Percentiles rank a stretch among this genome's conserved stretches.
phyloP scores from a whole-genome alignment of 2,329 filamentous ascomycete species.

The Aspergillus ruber region DNA sequence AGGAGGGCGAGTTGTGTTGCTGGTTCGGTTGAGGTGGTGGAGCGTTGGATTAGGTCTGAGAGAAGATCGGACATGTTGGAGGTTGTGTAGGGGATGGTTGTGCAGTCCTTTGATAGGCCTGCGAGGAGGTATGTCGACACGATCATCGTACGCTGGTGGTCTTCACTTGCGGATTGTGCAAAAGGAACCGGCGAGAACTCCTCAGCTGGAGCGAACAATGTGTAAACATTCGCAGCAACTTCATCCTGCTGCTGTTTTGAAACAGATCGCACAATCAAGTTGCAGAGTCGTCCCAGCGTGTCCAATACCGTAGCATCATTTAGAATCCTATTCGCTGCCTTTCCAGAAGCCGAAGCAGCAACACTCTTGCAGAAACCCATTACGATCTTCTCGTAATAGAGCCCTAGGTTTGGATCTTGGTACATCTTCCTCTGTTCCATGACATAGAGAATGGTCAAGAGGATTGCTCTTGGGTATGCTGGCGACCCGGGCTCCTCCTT shows the following conservation, averaged over 20 bases:
- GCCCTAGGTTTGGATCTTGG: conserved; percentile 36
- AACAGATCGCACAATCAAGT: conserved; percentile 52
- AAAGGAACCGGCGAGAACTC: conserved; percentile 32
- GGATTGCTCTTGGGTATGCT: conserved; percentile 52
- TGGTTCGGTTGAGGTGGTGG: conserved; percentile 23
- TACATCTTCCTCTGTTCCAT: conserved; percentile 48
- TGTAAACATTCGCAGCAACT: conserved; percentile 50
- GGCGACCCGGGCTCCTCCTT: conserved; percentile 42
- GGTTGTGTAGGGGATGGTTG: conserved; percentile 23
- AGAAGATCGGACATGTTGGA: conserved; percentile 30
- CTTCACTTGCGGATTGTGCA: conserved; percentile 20
- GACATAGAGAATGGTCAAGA: conserved; percentile 57
- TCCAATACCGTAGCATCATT: conserved; percentile 51
- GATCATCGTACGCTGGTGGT: conserved; percentile 45
- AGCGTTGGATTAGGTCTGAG: conserved; percentile 29
- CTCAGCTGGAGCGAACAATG: conserved; percentile 40
- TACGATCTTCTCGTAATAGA: conserved; percentile 48
- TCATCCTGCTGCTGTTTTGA: conserved; percentile 46
- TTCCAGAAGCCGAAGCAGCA: conserved; percentile 29
- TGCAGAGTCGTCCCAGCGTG: conserved; percentile 55
- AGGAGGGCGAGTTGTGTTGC: conserved; percentile 36
- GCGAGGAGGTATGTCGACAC: conserved; percentile 54
- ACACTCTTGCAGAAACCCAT: conserved; percentile 36
- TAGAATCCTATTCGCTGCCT: conserved; percentile 32
- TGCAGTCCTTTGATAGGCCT: conserved; percentile 39